Evolutionary conservation across 192 early-diverging fungal genomes (phyloP).

Genomic region (Cetraspora pellucida): DNA sequence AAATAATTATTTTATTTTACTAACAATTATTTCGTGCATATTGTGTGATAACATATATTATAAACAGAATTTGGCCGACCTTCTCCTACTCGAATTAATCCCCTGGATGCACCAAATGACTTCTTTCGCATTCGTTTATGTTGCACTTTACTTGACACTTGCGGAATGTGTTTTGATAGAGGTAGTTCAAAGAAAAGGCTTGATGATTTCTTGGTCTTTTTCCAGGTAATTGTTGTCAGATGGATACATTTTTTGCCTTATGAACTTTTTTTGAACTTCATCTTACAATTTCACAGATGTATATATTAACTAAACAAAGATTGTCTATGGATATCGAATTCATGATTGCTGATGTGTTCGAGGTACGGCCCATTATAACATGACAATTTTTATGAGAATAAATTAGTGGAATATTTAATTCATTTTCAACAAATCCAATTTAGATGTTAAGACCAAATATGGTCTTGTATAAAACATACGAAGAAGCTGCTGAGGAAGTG

Average conservation of each 20-base stretch:
- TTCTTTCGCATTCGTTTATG: constrained; percentile 91
- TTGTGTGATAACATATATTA: not conserved
- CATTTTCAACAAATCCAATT: not conserved
- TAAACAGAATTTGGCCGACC: constrained; percentile 53
- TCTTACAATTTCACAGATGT: constrained; percentile 60
- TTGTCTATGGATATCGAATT: constrained; percentile 90
- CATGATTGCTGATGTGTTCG: constrained; percentile 78
- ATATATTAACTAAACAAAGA: constrained; percentile 79
- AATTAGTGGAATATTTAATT: not conserved
- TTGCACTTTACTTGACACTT: constrained; percentile 85
- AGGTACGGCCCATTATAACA: constrained; percentile 39
- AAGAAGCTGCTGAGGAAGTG: constrained; percentile 77
- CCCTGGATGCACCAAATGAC: constrained; percentile 80
- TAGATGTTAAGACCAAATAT: constrained; percentile 64
- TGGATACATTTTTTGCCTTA: not conserved
- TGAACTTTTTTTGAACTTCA: not conserved
- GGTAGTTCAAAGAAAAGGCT: constrained; percentile 66
- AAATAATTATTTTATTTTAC: not conserved
- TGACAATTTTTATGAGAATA: not conserved
- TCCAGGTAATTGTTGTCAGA: constrained; percentile 62
- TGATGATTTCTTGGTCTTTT: constrained; percentile 75
- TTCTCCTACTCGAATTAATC: constrained; percentile 58
- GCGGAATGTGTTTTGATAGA: constrained; percentile 80
- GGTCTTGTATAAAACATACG: constrained; percentile 65
- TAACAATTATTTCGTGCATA: not conserved